phyloP scores from a whole-genome alignment of 2,329 filamentous ascomycete species.

The Zopfia rhizophila region DNA sequence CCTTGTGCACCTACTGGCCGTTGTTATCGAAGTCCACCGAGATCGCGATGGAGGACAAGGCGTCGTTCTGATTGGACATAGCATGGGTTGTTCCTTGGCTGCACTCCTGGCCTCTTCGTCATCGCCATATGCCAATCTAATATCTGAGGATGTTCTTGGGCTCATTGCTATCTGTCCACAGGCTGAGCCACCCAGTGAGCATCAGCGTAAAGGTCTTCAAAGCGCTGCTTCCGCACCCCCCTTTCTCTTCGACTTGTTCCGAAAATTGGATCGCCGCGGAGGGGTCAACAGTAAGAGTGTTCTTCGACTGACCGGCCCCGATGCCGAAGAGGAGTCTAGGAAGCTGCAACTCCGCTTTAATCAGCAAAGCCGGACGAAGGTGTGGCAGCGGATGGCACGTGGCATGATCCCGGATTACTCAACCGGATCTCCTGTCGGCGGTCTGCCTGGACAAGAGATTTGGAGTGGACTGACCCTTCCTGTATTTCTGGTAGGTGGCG shows the following conservation, averaged over 20 bases:
- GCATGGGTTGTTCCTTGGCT: conserved; percentile 85
- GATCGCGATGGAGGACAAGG: conserved; percentile 73
- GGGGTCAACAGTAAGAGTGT: conserved; percentile 83
- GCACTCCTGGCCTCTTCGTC: conserved; percentile 74
- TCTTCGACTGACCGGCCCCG: conserved; percentile 75
- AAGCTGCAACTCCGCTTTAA: conserved; percentile 80
- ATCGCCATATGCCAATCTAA: conserved; percentile 61
- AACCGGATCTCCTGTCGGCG: conserved; percentile 65
- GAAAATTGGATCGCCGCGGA: conserved; percentile 81
- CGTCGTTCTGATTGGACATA: conserved; percentile 86
- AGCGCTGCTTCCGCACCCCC: conserved; percentile 75
- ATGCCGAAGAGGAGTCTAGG: conserved; percentile 73
- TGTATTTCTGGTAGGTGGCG: conserved; percentile 80
- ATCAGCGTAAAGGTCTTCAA: conserved; percentile 63
- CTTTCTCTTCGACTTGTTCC: conserved; percentile 78
- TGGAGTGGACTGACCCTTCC: conserved; percentile 81
- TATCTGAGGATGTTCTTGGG: conserved; percentile 76
- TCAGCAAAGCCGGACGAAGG: conserved; percentile 80
- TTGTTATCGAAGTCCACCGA: conserved; percentile 77
- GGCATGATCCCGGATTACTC: conserved; percentile 73
- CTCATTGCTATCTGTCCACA: conserved; percentile 85
- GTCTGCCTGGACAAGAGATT: conserved; percentile 73
- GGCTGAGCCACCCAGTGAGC: conserved; percentile 69
- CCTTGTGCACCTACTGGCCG: conserved; percentile 77
- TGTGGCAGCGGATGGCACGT: conserved; percentile 83